Base-by-base conservation (phyloP, 2,329 filamentous ascomycete species). In the Aspergillus sp. region DNA sequence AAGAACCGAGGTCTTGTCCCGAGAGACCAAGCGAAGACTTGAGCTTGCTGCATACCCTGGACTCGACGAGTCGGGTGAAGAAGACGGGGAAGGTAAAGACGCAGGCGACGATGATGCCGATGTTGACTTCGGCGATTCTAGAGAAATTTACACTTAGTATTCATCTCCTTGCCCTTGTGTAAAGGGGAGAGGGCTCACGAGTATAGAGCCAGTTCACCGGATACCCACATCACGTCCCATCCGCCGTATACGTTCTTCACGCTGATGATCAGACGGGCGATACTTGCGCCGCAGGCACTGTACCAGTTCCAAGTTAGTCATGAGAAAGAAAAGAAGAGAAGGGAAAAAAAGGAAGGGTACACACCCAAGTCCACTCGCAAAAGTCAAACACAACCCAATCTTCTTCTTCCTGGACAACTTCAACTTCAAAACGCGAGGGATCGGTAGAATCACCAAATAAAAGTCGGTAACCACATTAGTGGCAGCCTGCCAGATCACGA, bases 31-130 rank as follows among this genome's bases (percentile, higher is more conserved):
- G 27, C 9, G 27, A 31, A 1, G 27, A 31, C 27, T 9, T 11
- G 9, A 31, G 27, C 9, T 11, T 31, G 27, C 27, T 9, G 9
- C 27, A 31, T 3, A 31, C 27, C 9, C 9, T 31, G 1, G 27
- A 31, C 9, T 31, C 27, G 9, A 9, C 3, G 27, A 31, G 27
- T 11, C 23, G 43, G 3, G 52, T 17, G 25, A 54, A 47, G 41
- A 43, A 54, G 31, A 54, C 37, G n/a, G 52, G 41, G 14, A 54
- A 39, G 17, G 41, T 46, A 8, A 43, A 46, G 31, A 43, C 43
- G 31, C 52, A 54, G 8, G 52, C 52, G 52, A 54, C 52, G 15
- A 54, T 54, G 11, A 54, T 54, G 9, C 41, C 52, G 14, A 54
- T 43, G 11, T 54, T 54, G 27, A 54, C 40, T 9, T 54, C 52